Evolutionary conservation across 2,329 filamentous ascomycete genomes (phyloP), one percentile per base, ranked within the genome.

Genomic region (Fusarium sp.): DNA sequence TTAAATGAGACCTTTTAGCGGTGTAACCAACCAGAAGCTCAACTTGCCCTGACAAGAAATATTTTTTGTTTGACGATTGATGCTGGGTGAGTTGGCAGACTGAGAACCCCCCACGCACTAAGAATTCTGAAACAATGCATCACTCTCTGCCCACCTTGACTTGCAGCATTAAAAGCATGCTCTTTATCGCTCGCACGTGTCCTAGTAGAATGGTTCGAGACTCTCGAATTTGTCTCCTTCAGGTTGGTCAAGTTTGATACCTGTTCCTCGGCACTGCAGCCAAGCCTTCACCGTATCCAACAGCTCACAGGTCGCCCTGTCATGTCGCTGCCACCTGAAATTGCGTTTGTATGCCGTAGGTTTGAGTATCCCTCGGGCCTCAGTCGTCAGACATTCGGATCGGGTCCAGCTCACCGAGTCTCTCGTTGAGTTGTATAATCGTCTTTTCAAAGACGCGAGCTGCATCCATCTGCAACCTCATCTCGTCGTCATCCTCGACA

Each of bases 401-500:
- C 27, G 67, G 67, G 20, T 69, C 67, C 0, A 70, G 36, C 29
- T 69, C 67, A 8, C 81, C 13, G 86, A 96, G 79, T 10, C 86
- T 84, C 73, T 90, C 89, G 0, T 91, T 92, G 13, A 97, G 79
- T 75, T 91, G 85, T 38, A 92, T 86, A 69, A 97, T 87, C 0
- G 93, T 96, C 73, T 86, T 86, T 77, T 96, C 92, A 79, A 96
- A 97, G 2, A 96, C 89, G 68, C 85, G 86, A 0, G 89, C 92
- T 54, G 91, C 87, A 68, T 91, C 89, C 84, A 94, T 88, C 68
- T 91, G 85, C 71, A 88, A 75, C 33, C 84, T 83, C 36, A 84
- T 82, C 54, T 83, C 82, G 6, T 84, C 82, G 4, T 82, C 80
- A 34, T 84, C 81, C 6, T 75, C 78, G 1, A 79, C 79, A 6